Evolutionary conservation across 129 eudicot species (phyloP), one percentile per base, ranked within the genome.

Genomic region (Tagetes patula): DNA sequence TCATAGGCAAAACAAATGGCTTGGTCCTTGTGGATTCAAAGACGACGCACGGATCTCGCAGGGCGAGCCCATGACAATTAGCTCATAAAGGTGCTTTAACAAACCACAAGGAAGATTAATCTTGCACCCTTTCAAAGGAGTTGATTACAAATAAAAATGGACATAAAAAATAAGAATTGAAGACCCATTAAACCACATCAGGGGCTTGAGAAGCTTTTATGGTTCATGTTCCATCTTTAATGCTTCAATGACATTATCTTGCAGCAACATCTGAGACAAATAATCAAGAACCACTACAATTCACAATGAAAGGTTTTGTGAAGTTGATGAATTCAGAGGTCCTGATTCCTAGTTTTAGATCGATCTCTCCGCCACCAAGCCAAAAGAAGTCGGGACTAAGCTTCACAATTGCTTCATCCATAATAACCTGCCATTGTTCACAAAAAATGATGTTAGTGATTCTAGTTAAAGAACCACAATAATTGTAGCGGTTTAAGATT

Each of bases 401-500:
- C 84, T 95, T 90, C 53, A 77, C 88, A 58, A 95, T 90, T 70
- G 96, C 97, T 88, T 95, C 99, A 43, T 95, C 99, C 87, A 95
- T 75, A 67, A 95, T 95, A 74, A 95, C 97, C 99, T 95, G 79
- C 9, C 70, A 80, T 10, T 49, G 1, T 80, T 32, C 64, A 60
- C 69, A 37, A 2, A 36, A 37, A 55, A 39, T 65, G 34, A 60
- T 55, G 46, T 27, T 38, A 40, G 8, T 36, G 20, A 30, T 70
- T 27, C 38, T 1, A 37, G 59, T 12, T 50, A 33, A 6, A 3
- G 66, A 30, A 53, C 65, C 2, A 14, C 6, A 47, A 67, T 40
- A n/a, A 20, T 20, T 46, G 8, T 20, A 70, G 66, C 31, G 39
- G 40, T 20, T 12, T 14, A 54, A 84, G 39, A 46, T 60, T 46